phyloP scores from a whole-genome alignment of 2,329 filamentous ascomycete species.

The Teratosphaeria gauchensis region DNA sequence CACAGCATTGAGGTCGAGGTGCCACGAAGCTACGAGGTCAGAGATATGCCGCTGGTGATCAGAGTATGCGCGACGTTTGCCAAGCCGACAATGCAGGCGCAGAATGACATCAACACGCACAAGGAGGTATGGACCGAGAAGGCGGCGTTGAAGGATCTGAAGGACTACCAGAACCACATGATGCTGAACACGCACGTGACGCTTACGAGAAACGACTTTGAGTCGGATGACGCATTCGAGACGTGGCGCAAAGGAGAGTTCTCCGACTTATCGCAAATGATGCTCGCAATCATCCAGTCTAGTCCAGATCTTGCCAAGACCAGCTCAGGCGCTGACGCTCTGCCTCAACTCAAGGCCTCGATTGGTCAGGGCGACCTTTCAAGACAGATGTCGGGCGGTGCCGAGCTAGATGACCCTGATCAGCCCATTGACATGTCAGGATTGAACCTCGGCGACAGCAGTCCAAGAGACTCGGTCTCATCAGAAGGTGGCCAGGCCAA shows the following conservation, averaged over 20 bases:
- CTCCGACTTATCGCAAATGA: conserved; percentile 82
- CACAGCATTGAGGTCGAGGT: conserved; percentile 71
- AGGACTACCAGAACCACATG: conserved; percentile 82
- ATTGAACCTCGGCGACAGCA: conserved; percentile 48
- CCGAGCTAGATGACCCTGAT: conserved; percentile 47
- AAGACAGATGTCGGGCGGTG: conserved; percentile 36
- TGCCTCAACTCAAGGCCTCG: conserved; percentile 16
- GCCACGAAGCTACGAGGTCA: conserved; percentile 82
- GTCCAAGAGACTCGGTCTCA: conserved; percentile 28
- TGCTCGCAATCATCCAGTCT: conserved; percentile 78
- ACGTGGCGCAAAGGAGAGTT: conserved; percentile 86
- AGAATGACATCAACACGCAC: conserved; percentile 77
- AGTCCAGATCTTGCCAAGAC: conserved; percentile 78
- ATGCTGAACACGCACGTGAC: conserved; percentile 70
- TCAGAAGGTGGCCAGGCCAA: conserved; percentile 25
- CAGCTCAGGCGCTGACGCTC: conserved; percentile 41
- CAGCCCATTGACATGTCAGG: conserved; percentile 58
- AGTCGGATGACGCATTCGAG: conserved; percentile 77
- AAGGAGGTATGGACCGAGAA: conserved; percentile 81
- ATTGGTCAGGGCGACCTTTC: conserved; percentile 36
- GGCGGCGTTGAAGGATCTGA: conserved; percentile 80
- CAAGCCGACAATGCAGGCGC: conserved; percentile 66
- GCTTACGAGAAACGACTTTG: conserved; percentile 76
- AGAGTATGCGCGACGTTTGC: conserved; percentile 80
- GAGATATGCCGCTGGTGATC: conserved; percentile 92